phyloP scores from a whole-genome alignment of 2,329 filamentous ascomycete species.

The Colletotrichum phormii region DNA sequence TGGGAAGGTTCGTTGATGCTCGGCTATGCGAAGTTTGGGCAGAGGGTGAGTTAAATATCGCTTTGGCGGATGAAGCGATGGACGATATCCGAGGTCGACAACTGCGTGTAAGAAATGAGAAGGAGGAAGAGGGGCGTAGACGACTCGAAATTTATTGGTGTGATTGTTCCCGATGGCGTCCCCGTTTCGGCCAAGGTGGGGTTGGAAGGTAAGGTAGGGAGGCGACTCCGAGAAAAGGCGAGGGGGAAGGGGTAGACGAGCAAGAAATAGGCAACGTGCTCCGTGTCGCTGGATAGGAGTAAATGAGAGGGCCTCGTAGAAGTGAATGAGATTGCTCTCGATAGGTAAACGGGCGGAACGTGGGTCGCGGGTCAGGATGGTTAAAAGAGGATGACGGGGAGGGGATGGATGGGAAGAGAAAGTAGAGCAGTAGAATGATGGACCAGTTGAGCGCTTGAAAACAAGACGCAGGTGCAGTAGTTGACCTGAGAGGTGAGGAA shows the following conservation, averaged over 20 bases:
- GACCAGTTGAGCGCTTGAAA: not conserved
- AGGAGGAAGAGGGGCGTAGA: conserved; percentile 22
- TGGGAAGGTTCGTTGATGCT: not conserved
- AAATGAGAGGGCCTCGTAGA: conserved; percentile 26
- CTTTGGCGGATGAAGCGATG: conserved; percentile 9
- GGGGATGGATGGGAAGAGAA: not conserved
- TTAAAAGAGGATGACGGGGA: conserved; percentile 14
- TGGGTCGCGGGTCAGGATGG: conserved; percentile 28
- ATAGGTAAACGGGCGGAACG: conserved; percentile 17
- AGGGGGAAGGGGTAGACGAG: conserved; percentile 26
- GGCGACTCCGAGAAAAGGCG: conserved; percentile 29
- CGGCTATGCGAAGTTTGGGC: not conserved
- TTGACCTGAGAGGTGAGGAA: conserved; percentile 7
- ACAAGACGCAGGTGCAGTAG: conserved; percentile 18
- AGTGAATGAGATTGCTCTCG: conserved; percentile 30
- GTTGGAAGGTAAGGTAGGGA: conserved; percentile 33
- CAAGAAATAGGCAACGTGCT: conserved; percentile 33
- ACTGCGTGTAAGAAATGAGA: conserved; percentile 30
- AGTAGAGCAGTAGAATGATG: not conserved
- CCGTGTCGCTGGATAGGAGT: conserved; percentile 28
- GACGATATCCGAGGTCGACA: conserved; percentile 17
- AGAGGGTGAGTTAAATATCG: not conserved
- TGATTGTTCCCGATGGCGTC: conserved; percentile 33
- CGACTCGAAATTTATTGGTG: conserved; percentile 35
- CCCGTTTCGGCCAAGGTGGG: conserved; percentile 37